Evolutionary conservation across 2,329 filamentous ascomycete genomes (phyloP).

Genomic region (Epichloe gansuensis): DNA sequence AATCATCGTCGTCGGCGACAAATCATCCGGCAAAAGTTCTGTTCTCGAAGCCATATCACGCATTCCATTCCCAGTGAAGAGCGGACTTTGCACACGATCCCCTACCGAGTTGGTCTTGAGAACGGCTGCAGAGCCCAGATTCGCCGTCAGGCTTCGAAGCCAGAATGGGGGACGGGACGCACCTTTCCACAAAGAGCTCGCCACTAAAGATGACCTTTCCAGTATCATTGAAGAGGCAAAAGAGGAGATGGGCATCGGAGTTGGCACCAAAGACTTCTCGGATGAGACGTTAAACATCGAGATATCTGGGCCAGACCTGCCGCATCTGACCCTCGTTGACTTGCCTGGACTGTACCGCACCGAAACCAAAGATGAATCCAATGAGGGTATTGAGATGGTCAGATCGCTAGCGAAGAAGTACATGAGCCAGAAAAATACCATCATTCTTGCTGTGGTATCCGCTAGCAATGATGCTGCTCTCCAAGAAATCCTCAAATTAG

Average conservation of each 20-base stretch:
- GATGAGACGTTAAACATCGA: constrained; percentile 34
- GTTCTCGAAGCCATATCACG: constrained; percentile 51
- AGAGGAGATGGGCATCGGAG: constrained; percentile 32
- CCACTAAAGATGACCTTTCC: constrained; percentile 28
- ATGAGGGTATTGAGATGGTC: constrained; percentile 19
- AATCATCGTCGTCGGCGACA: constrained; percentile 46
- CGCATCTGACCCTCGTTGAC: constrained; percentile 40
- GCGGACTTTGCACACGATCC: constrained; percentile 45
- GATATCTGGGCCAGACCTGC: constrained; percentile 29
- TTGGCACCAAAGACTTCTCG: constrained; percentile 23
- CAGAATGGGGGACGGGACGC: constrained; percentile 13
- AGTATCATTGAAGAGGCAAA: constrained; percentile 39
- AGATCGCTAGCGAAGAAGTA: constrained; percentile 34
- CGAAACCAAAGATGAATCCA: constrained; percentile 19
- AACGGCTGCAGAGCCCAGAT: constrained; percentile 19
- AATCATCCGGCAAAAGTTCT: constrained; percentile 50
- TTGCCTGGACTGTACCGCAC: constrained; percentile 33
- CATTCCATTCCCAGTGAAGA: constrained; percentile 44
- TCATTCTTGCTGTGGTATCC: constrained; percentile 43
- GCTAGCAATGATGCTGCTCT: constrained; percentile 36
- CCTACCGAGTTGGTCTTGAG: constrained; percentile 46
- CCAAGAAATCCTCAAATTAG: constrained; percentile 36
- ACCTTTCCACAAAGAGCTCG: constrained; percentile 20
- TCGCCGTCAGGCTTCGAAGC: constrained; percentile 31
- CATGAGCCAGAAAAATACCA: constrained; percentile 42